Evolutionary conservation across 2,329 filamentous ascomycete species (phyloP).

Genomic region (Ophiocordyceps camponoti-saundersi): DNA sequence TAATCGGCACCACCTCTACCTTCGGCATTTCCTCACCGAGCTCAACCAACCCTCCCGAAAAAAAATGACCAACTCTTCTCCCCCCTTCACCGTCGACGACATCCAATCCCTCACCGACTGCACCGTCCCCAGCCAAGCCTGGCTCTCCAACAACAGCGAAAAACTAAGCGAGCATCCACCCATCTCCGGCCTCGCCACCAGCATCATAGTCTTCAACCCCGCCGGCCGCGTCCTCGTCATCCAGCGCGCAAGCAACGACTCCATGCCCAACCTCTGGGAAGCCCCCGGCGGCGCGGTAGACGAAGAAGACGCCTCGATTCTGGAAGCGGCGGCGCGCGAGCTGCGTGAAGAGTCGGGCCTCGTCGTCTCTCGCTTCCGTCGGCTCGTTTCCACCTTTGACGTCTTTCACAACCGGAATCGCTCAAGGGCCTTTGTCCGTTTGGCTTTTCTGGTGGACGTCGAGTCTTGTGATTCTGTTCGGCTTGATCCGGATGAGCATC

Average conservation of each 20-base stretch:
- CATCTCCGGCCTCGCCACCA: constrained; percentile 8
- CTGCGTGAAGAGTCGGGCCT: constrained; percentile 25
- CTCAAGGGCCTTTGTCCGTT: neutral
- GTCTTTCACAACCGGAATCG: constrained; percentile 1
- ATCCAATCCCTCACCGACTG: constrained; percentile 1
- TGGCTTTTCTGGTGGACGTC: constrained; percentile 7
- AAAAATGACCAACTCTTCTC: neutral
- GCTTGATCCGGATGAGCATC: constrained; percentile 15
- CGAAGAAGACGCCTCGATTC: constrained; percentile 15
- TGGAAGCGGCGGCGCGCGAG: constrained; percentile 21
- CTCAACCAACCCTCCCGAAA: neutral
- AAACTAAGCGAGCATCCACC: neutral
- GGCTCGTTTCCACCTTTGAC: constrained; percentile 2
- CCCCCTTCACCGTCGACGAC: constrained; percentile 2
- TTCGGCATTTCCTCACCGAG: neutral
- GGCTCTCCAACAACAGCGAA: constrained; percentile 1
- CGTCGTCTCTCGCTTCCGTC: constrained; percentile 6
- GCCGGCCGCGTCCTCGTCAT: constrained; percentile 16
- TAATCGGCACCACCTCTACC: neutral
- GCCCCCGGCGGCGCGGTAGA: constrained; percentile 24
- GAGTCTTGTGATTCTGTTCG: constrained; percentile 5
- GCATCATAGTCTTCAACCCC: constrained; percentile 10
- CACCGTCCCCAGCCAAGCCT: neutral
- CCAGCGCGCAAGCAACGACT: constrained; percentile 20
- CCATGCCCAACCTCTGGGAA: constrained; percentile 22